Evolutionary conservation across 192 early-diverging fungal species (phyloP), one percentile per base, ranked within the genome.

Genomic region (Backusella westeae): DNA sequence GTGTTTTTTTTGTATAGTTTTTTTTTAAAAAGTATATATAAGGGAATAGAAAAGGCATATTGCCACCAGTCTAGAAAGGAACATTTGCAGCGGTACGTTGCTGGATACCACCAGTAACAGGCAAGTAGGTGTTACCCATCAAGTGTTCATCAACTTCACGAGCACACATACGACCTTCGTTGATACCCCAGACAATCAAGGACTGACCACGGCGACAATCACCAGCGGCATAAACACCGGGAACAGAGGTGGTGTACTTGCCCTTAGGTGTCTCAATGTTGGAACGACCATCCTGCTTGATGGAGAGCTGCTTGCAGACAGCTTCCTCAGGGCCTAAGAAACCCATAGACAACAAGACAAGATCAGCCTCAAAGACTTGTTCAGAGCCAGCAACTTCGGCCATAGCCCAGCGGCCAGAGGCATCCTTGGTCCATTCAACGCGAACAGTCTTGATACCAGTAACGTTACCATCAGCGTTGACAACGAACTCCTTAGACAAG

Each of bases 101-200:
- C 32, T 88, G 81, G 29, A 99, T 86, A 75, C 98, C 98, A 66
- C 98, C 98, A 4, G 92, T 85, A 17, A 96, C 93, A 6, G 96
- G 96, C 81, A 99, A 77, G 17, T 90, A 84, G 29, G 95, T 97
- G 77, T 87, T 87, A 72, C 92, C 93, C 81, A 89, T 90, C 78
- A 99, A 81, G 81, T 85, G 90, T 73, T 92, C 76, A 79, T 99
- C 98, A 34, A 98, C 89, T 81, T 98, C 95, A 39, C 97, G 89
- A 10, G 98, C 98, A 66, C 93, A 92, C 86, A 96, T 92, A 59
- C 98, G 90, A 66, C 98, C 98, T 83, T 99, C 98, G 82, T 97
- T 97, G 84, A 99, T 98, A 80, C 94, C 98, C 95, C 96, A 97
- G 39, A 99, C 98, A 79, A 99, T 96, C 69, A 99, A 84, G 38